Conservation (phyloP, 129 eudicot genomes). For the Helianthus tuberosus region DNA sequence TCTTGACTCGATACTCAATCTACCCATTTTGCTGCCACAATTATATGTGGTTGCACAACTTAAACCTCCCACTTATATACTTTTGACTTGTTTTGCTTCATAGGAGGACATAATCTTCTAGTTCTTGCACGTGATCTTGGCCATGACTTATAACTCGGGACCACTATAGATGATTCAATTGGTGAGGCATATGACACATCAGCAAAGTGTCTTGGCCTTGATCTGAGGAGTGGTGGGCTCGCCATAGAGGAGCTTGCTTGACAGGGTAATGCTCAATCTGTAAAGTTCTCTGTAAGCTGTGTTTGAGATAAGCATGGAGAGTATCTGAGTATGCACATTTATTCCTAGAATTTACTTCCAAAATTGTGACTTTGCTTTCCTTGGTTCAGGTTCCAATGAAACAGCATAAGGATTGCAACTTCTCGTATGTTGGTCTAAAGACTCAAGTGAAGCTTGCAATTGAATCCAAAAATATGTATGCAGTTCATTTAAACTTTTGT, state of each 20-base stretch:
- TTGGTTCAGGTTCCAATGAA: slow-evolving; percentile 84
- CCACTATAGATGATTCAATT: slow-evolving; percentile 79
- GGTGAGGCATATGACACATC: slow-evolving; percentile 96
- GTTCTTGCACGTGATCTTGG: slow-evolving; percentile 95
- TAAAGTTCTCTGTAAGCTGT: slow-evolving; percentile 63
- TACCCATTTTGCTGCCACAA: no score
- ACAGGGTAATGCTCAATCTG: slow-evolving; percentile 67
- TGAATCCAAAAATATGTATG: slow-evolving; percentile 85
- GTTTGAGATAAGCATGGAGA: slow-evolving; percentile 4
- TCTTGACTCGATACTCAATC: no score
- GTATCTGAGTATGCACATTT: slow-evolving; percentile 17
- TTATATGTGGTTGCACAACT: no score
- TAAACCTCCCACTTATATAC: no score
- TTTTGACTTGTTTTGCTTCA: slow-evolving; percentile 8
- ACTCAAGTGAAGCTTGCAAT: slow-evolving; percentile 96
- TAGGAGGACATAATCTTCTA: slow-evolving; percentile 95
- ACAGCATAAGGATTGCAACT: slow-evolving; percentile 93
- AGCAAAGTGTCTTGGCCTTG: slow-evolving; percentile 94
- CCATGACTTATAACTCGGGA: slow-evolving; percentile 93
- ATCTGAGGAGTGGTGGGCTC: slow-evolving; percentile 94
- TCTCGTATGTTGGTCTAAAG: slow-evolving; percentile 95
- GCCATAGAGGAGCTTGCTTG: slow-evolving; percentile 96
- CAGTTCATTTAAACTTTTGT: neutral
- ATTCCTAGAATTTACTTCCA: neutral
- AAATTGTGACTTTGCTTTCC: neutral